Evolutionary conservation across 371 early-diverging fungal genomes (phyloP).

Genomic region (Haplosporangium sp.): DNA sequence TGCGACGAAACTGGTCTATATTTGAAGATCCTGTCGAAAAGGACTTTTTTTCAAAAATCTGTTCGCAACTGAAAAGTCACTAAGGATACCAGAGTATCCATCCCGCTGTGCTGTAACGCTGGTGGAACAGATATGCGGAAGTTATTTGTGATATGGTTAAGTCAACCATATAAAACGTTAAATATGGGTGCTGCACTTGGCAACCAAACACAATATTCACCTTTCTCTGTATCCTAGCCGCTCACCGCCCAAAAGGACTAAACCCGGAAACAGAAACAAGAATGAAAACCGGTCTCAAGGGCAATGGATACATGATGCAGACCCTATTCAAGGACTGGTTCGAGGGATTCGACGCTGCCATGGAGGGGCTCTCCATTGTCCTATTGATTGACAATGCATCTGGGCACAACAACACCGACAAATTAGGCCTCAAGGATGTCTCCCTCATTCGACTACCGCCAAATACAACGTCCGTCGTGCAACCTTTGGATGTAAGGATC

Average conservation of each 20-base stretch:
- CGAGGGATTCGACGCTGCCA: too few species aligned
- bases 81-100: conserved; percentile 2
- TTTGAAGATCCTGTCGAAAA: conserved; percentile 3
- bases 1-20: conserved; percentile 11
- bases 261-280: not conserved
- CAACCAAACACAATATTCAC: too few species aligned
- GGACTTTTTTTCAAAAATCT: not conserved
- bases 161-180: too few species aligned
- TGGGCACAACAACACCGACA: conserved; percentile 3
- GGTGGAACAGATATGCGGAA: conserved; percentile 4
- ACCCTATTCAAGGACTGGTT: conserved; percentile 1
- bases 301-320: conserved; percentile 3
- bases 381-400: conserved; percentile 8
- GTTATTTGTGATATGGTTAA: conserved; percentile 6
- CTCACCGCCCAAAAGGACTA: not conserved
- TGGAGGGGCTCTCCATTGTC: conserved; percentile 2
- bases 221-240: not conserved
- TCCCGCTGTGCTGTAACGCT: conserved; percentile 3
- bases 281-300: not conserved
- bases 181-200: too few species aligned
- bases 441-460: not conserved
- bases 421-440: not conserved
- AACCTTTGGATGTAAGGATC: too few species aligned
- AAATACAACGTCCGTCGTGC: too few species aligned
- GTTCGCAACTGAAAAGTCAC: not conserved